A percentile compares a stretch with the other conserved stretches of the same genome.
Conservation (phyloP, 495 filamentous ascomycete genomes). For the Penicillium flavigenum region DNA sequence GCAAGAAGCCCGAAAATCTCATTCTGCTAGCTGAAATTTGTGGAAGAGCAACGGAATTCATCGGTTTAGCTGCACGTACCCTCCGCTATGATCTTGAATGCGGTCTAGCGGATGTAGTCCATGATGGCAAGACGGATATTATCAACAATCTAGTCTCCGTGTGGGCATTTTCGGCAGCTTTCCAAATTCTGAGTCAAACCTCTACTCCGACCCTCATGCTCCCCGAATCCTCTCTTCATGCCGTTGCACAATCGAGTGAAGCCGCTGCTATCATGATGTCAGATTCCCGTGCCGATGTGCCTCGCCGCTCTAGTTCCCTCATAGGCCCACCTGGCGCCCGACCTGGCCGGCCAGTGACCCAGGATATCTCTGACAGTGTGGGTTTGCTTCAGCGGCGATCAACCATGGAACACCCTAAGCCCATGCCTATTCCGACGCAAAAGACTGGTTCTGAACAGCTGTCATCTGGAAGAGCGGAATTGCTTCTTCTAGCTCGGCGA, state of each 20-base stretch:
- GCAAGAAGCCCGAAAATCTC: constrained; percentile 69
- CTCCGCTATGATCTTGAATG: constrained; percentile 69
- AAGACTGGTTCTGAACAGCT: constrained; percentile 78
- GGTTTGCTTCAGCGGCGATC: constrained; percentile 25
- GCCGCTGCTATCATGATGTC: constrained; percentile 19
- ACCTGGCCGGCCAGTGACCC: constrained; percentile 31
- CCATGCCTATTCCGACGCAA: constrained; percentile 21
- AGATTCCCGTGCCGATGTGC: constrained; percentile 49
- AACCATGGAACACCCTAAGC: constrained; percentile 35
- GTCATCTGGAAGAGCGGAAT: constrained; percentile 76
- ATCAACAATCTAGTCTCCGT: constrained; percentile 82
- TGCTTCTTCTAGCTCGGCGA: constrained; percentile 75
- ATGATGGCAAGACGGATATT: constrained; percentile 46
- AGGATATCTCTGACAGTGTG: constrained; percentile 33
- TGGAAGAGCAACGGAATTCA: constrained; percentile 72
- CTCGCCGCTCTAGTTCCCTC: constrained; percentile 48
- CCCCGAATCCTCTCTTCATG: constrained; percentile 55
- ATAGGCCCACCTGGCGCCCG: constrained; percentile 20
- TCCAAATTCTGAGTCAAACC: constrained; percentile 76
- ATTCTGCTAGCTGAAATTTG: constrained; percentile 77
- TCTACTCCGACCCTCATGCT: constrained; percentile 66
- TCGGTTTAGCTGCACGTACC: constrained; percentile 71
- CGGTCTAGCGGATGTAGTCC: constrained; percentile 37
- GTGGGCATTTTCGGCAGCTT: constrained; percentile 77
- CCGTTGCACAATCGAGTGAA: constrained; percentile 30